Conservation (phyloP, 805 yeast species). For the Hanseniaspora jakobsenii region DNA sequence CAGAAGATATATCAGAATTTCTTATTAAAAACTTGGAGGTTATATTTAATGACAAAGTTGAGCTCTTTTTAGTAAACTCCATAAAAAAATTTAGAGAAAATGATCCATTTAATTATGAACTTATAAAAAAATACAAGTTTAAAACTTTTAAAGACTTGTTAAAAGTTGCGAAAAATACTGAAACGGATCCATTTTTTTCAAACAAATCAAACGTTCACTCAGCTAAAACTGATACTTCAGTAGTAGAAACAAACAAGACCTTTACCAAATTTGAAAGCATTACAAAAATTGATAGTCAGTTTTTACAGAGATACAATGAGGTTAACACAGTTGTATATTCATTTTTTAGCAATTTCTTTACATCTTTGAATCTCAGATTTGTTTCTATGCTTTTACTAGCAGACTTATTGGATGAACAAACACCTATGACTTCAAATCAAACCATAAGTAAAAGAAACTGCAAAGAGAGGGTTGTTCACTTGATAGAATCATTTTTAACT, state of each 20-base stretch:
- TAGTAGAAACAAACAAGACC: background rate
- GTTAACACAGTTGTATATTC: constrained; percentile 2
- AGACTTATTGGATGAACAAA: background rate
- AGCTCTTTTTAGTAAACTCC: background rate
- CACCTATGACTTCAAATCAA: background rate
- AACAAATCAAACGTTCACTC: background rate
- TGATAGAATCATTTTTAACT: background rate
- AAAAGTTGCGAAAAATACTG: background rate
- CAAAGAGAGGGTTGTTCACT: background rate
- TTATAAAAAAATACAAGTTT: constrained; percentile 9
- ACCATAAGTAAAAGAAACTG: background rate
- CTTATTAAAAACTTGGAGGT: constrained; percentile 1
- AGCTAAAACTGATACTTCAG: background rate
- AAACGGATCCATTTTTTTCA: background rate
- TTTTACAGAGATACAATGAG: background rate
- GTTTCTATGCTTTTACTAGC: constrained; percentile 1
- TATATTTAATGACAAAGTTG: background rate
- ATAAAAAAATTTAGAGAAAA: constrained; percentile 6
- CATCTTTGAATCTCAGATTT: background rate
- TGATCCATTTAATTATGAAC: constrained; percentile 2
- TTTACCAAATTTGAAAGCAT: background rate
- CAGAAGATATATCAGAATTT: background rate
- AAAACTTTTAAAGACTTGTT: constrained; percentile 8
- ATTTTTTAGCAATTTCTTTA: constrained; percentile 5
- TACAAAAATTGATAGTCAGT: background rate